These are phyloP conservation scores for Musa beccarii DNA, from an alignment of 176 grass and related monocot species.

Conservation along the genomic window DNA sequence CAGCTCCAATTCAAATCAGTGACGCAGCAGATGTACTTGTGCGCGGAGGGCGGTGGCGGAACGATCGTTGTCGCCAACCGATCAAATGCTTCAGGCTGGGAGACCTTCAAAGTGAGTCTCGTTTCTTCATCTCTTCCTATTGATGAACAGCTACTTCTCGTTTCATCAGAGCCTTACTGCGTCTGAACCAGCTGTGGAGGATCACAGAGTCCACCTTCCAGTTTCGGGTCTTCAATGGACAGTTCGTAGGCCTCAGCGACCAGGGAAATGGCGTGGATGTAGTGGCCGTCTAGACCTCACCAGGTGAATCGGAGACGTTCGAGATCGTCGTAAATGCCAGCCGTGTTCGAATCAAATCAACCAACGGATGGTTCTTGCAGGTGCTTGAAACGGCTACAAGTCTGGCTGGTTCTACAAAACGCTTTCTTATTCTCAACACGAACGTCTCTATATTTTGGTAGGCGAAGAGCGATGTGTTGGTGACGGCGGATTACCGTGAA, in stretches of 20 bases:
- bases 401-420: background rate
- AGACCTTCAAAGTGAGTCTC: conserved; percentile 55
- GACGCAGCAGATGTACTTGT: conserved; percentile 29
- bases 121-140: background rate
- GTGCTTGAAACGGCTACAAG: background rate
- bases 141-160: background rate
- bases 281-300: conserved; percentile 25
- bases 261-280: conserved; percentile 3
- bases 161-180: background rate
- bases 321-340: conserved; percentile 28
- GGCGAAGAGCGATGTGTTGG: conserved; percentile 30
- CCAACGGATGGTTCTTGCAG: conserved; percentile 54
- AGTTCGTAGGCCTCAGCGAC: conserved; percentile 38
- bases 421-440: background rate
- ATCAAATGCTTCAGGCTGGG: conserved; percentile 37
- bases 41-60: conserved; percentile 50
- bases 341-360: conserved; percentile 39
- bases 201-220: conserved; percentile 42
- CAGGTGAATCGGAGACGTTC: conserved; percentile 37
- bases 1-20: conserved; percentile 60
- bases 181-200: conserved; percentile 42
- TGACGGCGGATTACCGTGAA: conserved; percentile 33
- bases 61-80: conserved; percentile 38
- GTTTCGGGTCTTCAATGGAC: conserved; percentile 25
- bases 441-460: background rate